Evolutionary conservation across 371 early-diverging fungal species (phyloP).

Genomic region (Caulochytrium protostelioides): DNA sequence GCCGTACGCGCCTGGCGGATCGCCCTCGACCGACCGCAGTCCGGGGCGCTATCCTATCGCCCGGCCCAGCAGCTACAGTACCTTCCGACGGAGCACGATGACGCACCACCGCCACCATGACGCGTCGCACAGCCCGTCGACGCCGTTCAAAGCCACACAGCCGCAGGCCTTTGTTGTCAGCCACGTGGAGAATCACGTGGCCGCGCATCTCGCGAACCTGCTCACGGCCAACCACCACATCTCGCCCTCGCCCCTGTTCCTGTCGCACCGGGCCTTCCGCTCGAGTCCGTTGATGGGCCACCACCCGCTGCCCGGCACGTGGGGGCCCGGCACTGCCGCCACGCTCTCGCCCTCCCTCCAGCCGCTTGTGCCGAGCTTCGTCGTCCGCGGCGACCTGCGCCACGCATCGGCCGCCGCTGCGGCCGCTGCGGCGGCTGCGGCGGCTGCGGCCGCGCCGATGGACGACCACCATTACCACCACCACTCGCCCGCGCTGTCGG

Average conservation of each 20-base stretch:
- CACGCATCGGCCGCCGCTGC: conserved; percentile 3
- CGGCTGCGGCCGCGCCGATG: too few relatives aligned
- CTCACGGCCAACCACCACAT: conserved; percentile 61
- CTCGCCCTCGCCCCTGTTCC: conserved; percentile 47
- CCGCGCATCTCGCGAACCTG: conserved; percentile 58
- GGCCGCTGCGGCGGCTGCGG: too few relatives aligned
- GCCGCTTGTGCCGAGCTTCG: too few relatives aligned
- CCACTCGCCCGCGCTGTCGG: too few relatives aligned
- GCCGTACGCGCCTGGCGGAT: not conserved
- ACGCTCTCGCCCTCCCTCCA: too few relatives aligned
- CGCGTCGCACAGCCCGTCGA: conserved; percentile 3
- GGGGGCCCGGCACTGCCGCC: too few relatives aligned
- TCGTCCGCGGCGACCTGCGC: too few relatives aligned
- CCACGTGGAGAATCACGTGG: conserved; percentile 46
- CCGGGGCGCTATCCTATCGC: not conserved
- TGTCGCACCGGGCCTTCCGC: conserved; percentile 54
- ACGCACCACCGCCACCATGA: conserved; percentile 5
- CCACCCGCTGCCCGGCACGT: too few relatives aligned
- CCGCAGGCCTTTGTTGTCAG: conserved; percentile 31
- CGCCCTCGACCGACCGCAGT: not conserved
- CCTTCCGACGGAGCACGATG: conserved; percentile 3
- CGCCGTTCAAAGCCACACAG: conserved; percentile 4
- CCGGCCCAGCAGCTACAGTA: not conserved
- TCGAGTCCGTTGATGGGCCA: too few relatives aligned
- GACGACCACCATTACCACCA: too few relatives aligned